These are phyloP conservation scores for Alternaria sp. DNA, from an alignment of 2,329 filamentous ascomycete species.

Conservation along the genomic window DNA sequence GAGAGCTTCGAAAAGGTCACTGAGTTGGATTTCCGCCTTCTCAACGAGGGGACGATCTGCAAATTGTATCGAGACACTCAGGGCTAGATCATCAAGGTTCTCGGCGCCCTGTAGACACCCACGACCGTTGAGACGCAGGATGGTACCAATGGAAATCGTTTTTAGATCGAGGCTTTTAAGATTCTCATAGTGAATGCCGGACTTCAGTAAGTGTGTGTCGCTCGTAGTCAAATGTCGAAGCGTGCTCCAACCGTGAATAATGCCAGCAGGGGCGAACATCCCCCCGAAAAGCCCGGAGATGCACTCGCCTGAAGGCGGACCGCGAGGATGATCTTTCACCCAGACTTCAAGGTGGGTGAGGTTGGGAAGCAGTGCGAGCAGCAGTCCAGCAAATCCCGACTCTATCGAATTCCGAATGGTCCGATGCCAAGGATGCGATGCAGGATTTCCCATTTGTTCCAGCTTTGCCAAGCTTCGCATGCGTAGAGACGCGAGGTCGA, in stretches of 20 bases:
- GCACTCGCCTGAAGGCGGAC: conserved; percentile 24
- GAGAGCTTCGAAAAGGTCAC: conserved; percentile 27
- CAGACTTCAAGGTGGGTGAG: conserved; percentile 24
- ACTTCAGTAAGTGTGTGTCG: conserved; percentile 24
- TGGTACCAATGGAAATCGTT: conserved; percentile 19
- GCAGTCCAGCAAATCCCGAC: conserved; percentile 28
- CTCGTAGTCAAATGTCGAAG: conserved; percentile 19
- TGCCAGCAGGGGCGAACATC: conserved; percentile 8
- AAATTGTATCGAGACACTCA: conserved; percentile 25
- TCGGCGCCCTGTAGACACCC: conserved; percentile 25
- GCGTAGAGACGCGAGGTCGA: conserved; percentile 19
- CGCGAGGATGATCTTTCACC: conserved; percentile 26
- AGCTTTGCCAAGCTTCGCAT: conserved; percentile 14
- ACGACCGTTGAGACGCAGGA: conserved; percentile 29
- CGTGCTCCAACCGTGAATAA: conserved; percentile 10
- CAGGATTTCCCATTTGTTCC: conserved; percentile 13
- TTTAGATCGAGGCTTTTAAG: conserved; percentile 21
- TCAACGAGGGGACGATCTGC: conserved; percentile 18
- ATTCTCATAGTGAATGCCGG: conserved; percentile 16
- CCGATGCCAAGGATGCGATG: conserved; percentile 21
- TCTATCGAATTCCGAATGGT: conserved; percentile 31
- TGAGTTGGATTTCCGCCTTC: conserved; percentile 21
- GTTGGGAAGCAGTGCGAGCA: conserved; percentile 28
- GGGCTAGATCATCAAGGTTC: conserved; percentile 15
- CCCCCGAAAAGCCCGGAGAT: conserved; percentile 28